Conservation (phyloP, 139 green algal genomes). For the Parachlorella kessleri region DNA sequence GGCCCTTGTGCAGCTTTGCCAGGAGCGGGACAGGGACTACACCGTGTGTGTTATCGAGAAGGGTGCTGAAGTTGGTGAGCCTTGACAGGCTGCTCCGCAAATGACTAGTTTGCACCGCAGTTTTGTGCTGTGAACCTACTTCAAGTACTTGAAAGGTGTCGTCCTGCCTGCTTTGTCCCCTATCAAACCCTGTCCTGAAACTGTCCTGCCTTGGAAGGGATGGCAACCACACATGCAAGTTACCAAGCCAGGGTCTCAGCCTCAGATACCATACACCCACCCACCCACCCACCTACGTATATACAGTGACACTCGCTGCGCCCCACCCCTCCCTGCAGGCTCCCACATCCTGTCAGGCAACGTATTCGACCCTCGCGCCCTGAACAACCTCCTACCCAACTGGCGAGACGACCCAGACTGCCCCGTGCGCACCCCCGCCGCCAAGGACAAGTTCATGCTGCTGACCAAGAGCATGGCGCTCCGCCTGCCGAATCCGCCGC, state of each 20-base stretch:
- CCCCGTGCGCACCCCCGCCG: slow-evolving; percentile 25
- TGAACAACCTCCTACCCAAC: slow-evolving; percentile 88
- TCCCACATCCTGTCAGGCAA: slow-evolving; percentile 89
- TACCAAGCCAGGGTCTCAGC: no score
- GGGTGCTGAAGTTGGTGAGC: slow-evolving; percentile 77
- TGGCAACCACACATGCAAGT: no score
- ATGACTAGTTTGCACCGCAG: no score
- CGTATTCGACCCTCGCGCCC: slow-evolving; percentile 82
- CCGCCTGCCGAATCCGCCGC: slow-evolving; percentile 63
- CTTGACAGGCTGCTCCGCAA: no score
- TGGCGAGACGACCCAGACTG: slow-evolving; percentile 68
- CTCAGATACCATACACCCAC: no score
- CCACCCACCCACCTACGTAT: no score
- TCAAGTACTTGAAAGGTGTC: not conserved
- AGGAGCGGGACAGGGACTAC: slow-evolving; percentile 67
- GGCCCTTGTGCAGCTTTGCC: slow-evolving; percentile 50
- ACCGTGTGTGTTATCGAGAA: slow-evolving; percentile 95
- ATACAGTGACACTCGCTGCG: not conserved
- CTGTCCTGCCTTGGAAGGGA: no score
- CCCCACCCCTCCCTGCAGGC: slow-evolving; percentile 40
- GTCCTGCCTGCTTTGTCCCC: not conserved
- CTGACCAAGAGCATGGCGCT: slow-evolving; percentile 39
- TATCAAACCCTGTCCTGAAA: not conserved
- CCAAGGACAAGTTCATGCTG: slow-evolving; percentile 57
- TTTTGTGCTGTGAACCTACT: no score